A percentile compares a stretch with the other conserved stretches of the same genome.
Evolutionary conservation across 2,329 filamentous ascomycete genomes (phyloP).

Genomic region (Chaetomium strumarium): DNA sequence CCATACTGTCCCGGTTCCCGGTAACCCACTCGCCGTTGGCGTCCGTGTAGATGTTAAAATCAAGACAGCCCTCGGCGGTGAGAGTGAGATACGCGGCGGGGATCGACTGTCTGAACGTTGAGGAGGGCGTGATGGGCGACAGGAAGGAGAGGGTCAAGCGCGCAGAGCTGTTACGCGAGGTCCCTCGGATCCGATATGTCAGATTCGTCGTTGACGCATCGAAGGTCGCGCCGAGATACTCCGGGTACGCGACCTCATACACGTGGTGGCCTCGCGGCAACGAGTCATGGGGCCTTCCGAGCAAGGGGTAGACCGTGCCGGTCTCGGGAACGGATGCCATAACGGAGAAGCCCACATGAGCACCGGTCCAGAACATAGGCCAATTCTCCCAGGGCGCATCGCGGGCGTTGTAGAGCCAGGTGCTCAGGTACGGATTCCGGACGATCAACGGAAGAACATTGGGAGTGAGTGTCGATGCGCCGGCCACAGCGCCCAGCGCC

Average conservation of each 20-base stretch:
- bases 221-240: constrained; percentile 40
- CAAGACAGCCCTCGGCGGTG: constrained; percentile 59
- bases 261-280: constrained; percentile 29
- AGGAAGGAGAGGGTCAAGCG: constrained; percentile 51
- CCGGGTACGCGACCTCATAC: constrained; percentile 38
- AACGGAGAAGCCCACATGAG: constrained; percentile 39
- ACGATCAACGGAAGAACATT: constrained; percentile 53
- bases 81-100: constrained; percentile 77
- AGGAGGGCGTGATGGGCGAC: constrained; percentile 75
- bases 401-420: constrained; percentile 61
- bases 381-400: constrained; percentile 73
- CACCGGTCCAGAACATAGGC: constrained; percentile 56
- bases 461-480: constrained; percentile 49
- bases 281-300: constrained; percentile 49
- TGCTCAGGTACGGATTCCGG: constrained; percentile 54
- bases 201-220: constrained; percentile 47
- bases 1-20: constrained; percentile 61
- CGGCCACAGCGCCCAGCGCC: constrained; percentile 33
- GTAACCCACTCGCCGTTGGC: constrained; percentile 77
- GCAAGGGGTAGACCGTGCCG: constrained; percentile 42
- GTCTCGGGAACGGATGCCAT: constrained; percentile 41
- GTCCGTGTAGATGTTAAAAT: constrained; percentile 61
- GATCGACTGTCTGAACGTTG: constrained; percentile 71
- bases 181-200: constrained; percentile 37
- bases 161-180: constrained; percentile 26